phyloP scores from a whole-genome alignment of 352 stramenopile species.

The Phytophthora palmivora region DNA sequence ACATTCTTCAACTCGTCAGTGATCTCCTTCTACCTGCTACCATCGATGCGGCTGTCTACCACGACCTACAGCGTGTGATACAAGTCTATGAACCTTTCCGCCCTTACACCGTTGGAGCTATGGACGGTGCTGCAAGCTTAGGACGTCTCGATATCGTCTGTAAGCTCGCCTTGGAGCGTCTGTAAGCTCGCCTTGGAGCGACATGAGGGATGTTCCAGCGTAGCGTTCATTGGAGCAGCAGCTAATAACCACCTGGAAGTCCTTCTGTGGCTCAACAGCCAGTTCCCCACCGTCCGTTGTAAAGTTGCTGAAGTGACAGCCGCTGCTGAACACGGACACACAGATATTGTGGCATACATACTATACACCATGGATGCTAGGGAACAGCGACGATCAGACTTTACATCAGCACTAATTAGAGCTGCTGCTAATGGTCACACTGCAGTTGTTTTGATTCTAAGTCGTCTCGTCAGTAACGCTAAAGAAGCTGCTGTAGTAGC shows the following conservation, averaged over 20 bases:
- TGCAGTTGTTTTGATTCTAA: no score
- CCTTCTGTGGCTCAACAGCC: not conserved
- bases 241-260: not conserved
- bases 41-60: constrained; percentile 7
- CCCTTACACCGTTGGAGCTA: not conserved
- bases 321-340: no score
- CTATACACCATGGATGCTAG: no score
- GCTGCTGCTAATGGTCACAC: no score
- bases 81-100: not conserved
- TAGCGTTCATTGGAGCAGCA: constrained; percentile 4
- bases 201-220: constrained; percentile 6
- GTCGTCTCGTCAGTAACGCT: no score
- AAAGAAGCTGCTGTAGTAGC: no score
- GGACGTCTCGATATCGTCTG: constrained; percentile 5
- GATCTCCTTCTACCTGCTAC: constrained; percentile 2
- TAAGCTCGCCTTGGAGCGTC: not conserved
- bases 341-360: no score
- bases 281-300: no score
- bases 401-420: no score
- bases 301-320: no score
- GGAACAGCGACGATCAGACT: no score
- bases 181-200: no score
- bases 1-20: not conserved
- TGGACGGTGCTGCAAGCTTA: not conserved
- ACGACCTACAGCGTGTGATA: constrained; percentile 5